Percentiles rank a stretch among this genome's conserved stretches.
These are phyloP conservation scores for Tuber borchii DNA, from an alignment of 495 filamentous ascomycete genomes.

Conservation along the genomic window DNA sequence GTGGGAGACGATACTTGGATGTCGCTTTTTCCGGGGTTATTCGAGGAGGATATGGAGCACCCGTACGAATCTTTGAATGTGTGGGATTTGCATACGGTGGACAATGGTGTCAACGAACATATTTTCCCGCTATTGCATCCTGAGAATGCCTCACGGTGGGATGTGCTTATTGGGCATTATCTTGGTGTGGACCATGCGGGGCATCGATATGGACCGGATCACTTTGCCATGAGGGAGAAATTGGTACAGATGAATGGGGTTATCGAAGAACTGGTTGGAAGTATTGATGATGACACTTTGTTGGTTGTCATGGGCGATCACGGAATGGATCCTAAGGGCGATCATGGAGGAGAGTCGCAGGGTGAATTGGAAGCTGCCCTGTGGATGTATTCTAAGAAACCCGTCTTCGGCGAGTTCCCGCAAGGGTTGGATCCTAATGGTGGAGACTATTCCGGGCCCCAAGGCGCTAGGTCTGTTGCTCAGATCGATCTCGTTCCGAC, in stretches of 20 bases:
- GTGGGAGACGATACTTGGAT: constrained; percentile 97
- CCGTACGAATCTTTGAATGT: constrained; percentile 97
- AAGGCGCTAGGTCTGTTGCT: constrained; percentile 59
- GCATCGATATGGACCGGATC: constrained; percentile 89
- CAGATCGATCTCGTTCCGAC: constrained; percentile 97
- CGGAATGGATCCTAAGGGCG: constrained; percentile 95
- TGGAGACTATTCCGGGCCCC: constrained; percentile 16
- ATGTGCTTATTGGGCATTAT: constrained; percentile 85
- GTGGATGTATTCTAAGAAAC: constrained; percentile 94
- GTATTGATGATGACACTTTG: constrained; percentile 75
- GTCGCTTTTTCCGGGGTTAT: constrained; percentile 81
- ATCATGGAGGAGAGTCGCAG: constrained; percentile 93
- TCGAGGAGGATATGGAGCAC: constrained; percentile 72
- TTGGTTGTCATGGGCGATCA: constrained; percentile 97
- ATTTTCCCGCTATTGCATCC: constrained; percentile 73
- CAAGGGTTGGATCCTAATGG: constrained; percentile 33
- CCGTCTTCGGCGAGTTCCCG: constrained; percentile 65
- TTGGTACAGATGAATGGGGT: constrained; percentile 83
- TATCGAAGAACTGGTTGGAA: constrained; percentile 61
- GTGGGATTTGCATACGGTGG: constrained; percentile 94
- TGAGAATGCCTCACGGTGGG: constrained; percentile 65
- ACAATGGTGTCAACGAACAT: constrained; percentile 91
- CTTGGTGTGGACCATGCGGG: constrained; percentile 96
- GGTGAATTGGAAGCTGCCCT: constrained; percentile 90
- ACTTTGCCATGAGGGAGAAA: constrained; percentile 84